A percentile compares a stretch with the other conserved stretches of the same genome.
Evolutionary conservation across 345 rosid genomes (phyloP).

Genomic region (Brassica cretica): DNA sequence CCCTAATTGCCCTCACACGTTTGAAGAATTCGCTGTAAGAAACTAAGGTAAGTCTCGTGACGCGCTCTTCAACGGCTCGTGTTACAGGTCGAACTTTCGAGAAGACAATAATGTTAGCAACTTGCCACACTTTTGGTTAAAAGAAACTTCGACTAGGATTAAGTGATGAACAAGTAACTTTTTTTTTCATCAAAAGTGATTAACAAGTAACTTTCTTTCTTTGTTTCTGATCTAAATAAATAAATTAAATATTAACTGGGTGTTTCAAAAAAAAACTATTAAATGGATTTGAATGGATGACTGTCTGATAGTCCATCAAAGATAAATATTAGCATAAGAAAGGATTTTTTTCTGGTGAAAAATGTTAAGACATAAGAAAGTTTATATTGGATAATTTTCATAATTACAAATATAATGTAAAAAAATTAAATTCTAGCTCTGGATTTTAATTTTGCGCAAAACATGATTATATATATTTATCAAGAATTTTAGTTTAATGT

Average conservation of each 20-base stretch:
- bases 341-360: too few species aligned
- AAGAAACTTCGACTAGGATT: background rate
- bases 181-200: too few species aligned
- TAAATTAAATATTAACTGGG: too few species aligned
- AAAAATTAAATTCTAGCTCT: background rate
- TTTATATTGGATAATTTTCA: background rate
- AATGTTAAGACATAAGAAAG: background rate
- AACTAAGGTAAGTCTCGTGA: background rate
- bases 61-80: conserved; percentile 1
- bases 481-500: too few species aligned
- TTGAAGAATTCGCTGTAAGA: background rate
- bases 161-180: background rate
- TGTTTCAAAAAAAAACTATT: background rate
- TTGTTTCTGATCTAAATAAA: background rate
- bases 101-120: conserved; percentile 2
- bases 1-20: background rate
- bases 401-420: background rate
- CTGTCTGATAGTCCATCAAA: background rate
- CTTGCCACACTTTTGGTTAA: conserved; percentile 11
- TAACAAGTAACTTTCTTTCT: background rate
- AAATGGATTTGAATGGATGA: background rate
- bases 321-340: background rate
- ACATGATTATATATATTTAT: background rate
- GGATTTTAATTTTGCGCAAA: background rate
- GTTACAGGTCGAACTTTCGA: background rate